A percentile compares a stretch with the other conserved stretches of the same genome.
Conservation (phyloP, 768 basidiomycete genomes). For the Chiua virens region DNA sequence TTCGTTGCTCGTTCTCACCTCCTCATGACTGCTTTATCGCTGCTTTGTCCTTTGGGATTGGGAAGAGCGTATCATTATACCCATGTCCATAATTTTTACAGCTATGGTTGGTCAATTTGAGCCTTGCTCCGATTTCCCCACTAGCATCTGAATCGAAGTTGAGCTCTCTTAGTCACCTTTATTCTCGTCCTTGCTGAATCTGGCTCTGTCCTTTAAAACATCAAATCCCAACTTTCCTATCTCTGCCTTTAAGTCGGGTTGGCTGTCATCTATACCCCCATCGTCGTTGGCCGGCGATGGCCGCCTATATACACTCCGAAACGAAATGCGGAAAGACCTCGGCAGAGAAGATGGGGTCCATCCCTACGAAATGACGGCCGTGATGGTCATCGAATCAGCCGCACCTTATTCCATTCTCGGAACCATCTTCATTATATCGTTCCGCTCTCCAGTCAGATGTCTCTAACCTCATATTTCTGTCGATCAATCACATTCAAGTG, state of each 20-base stretch:
- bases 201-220: slow-evolving; percentile 12
- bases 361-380: slow-evolving; percentile 26
- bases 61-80: slow-evolving; percentile 12
- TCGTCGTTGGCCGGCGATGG: slow-evolving; percentile 27
- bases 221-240: slow-evolving; percentile 22
- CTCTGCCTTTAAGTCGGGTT: slow-evolving; percentile 29
- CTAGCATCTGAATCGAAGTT: neutral
- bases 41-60: slow-evolving; percentile 17
- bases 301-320: slow-evolving; percentile 26
- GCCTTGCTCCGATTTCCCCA: neutral
- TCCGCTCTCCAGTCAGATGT: slow-evolving; percentile 24
- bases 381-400: slow-evolving; percentile 40
- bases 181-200: slow-evolving; percentile 13
- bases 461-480: slow-evolving; percentile 33
- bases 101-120: slow-evolving; percentile 14
- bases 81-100: slow-evolving; percentile 13
- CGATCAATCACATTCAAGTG: slow-evolving; percentile 36
- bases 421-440: slow-evolving; percentile 32
- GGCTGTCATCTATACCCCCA: slow-evolving; percentile 31
- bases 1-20: neutral
- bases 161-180: slow-evolving; percentile 11
- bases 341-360: slow-evolving; percentile 12
- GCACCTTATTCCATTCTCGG: slow-evolving; percentile 26
- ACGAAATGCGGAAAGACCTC: slow-evolving; percentile 6
- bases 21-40: slow-evolving; percentile 11